Evolutionary conservation across 202 grass and related monocot genomes (phyloP), one percentile per base, ranked within the genome.

Genomic region (Schoenoplectus triqueter): DNA sequence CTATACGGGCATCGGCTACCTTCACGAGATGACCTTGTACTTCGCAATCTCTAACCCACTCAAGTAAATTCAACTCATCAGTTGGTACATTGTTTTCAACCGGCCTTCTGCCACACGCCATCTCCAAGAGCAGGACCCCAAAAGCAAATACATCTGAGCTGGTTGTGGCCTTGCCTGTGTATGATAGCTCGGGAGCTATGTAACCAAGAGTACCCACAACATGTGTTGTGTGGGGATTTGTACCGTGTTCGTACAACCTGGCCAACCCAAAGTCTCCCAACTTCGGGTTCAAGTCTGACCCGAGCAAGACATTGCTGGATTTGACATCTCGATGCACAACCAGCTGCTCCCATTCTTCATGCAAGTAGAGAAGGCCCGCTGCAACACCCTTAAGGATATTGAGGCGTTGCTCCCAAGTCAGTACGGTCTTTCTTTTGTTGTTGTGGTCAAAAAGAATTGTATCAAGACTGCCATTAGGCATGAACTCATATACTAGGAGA

Each of bases 261-360:
- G 88, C 90, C n/a, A 90, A 86, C 49, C 92, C 92, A 80, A 94
- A 92, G 71, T 92, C 90, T 13, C 92, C 86, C 6, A 92, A 82
- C 44, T 70, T 87, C 57, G 81, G 70, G 22, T 84, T 74, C 71
- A 88, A 85, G 88, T 84, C 90, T 3, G 88, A 82, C 2, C 85
- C 84, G 15, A 93, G 88, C 5, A 90, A 81, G 7, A 88, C 84
- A 21, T 92, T 88, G 79, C 82, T 88, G 17, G 90, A 71, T 69
- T 92, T 92, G 40, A 92, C 78, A 82, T 92, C 83, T 66, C 88
- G 81, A 71, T 90, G 87, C 75, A 95, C 85, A 82, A 95, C 85
- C 63, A 88, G 82, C 47, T 91, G 92, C 87, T 94, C 92, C 89
- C 92, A 94, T 64, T 91, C 88, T 83, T 94, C 90, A 66, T 91